Evolutionary conservation across 148 eudicot species (phyloP), one percentile per base, ranked within the genome.

Genomic region (Camellia sinensis): DNA sequence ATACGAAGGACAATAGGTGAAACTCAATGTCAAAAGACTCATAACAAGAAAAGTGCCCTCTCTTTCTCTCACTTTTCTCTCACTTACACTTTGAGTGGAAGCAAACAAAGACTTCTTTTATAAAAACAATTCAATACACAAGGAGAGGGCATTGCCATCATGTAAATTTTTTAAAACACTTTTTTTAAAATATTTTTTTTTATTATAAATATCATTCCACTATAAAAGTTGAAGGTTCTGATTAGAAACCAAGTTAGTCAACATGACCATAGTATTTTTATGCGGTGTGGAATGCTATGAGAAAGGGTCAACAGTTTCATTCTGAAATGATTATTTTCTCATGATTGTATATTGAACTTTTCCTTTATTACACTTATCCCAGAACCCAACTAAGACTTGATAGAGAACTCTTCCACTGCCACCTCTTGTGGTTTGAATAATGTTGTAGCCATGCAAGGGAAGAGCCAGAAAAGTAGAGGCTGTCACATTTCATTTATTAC

Each of bases 251-350:
- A 44, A 43, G 53, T 43, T 1, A 37, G 22, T 41, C 3, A 6
- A 5, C 17, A 43, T 69, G 53, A 18, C 6, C 0, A 67, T 6
- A 15, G 12, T 69, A 3, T 70, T 46, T 67, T 46, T 7, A 18
- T 18, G 73, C 9, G 1, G 6, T 46, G 2, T 12, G n/a, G 29
- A 18, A 4, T 6, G 21, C 21, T n/a, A 44, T 70, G 19, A 48
- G 40, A 48, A 72, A 50, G 75, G 60, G 75, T 72, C 74, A 72
- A 72, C 3, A 21, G 6, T 4, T 50, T 52, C 56, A 46, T 19
- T 72, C 75, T 6, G 57, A 72, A 72, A 72, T 72, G 56, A 72
- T 72, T 18, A 72, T 22, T 50, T 72, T 72, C 12, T 22, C 21
- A 48, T 72, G 75, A 72, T 52, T 10, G 57, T 50, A 50, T 9